A percentile compares a stretch with the other conserved stretches of the same genome.
These are phyloP conservation scores for Populus hybrid DNA, from an alignment of 441 rosid genomes.

Conservation along the genomic window DNA sequence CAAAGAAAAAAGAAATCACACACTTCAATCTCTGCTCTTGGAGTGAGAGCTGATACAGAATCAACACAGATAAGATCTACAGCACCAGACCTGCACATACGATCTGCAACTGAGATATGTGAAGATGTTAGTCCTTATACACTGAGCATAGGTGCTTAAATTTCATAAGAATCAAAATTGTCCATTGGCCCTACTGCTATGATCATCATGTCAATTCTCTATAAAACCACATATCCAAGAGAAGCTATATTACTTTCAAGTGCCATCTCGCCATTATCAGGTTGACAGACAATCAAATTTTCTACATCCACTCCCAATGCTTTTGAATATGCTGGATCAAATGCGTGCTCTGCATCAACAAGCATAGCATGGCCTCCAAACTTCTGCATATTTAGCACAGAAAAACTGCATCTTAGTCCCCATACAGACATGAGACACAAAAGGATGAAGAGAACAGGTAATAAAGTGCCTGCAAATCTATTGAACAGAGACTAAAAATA, in stretches of 20 bases:
- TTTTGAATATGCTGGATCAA: constrained; percentile 95
- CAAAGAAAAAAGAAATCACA: constrained; percentile 10
- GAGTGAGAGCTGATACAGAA: constrained; percentile 96
- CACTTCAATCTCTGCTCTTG: constrained; percentile 99
- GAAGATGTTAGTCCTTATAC: constrained; percentile 19
- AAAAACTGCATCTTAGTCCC: constrained; percentile 15
- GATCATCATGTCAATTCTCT: constrained; percentile 4
- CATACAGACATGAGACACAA: constrained; percentile 3
- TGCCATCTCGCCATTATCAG: constrained; percentile 97
- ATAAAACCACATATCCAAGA: constrained; percentile 12
- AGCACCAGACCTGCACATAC: constrained; percentile 98
- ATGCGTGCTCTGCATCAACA: constrained; percentile 98
- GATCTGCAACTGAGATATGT: constrained; percentile 81
- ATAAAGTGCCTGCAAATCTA: constrained; percentile 54
- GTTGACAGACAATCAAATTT: constrained; percentile 89
- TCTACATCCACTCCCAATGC: constrained; percentile 92
- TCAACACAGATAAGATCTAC: constrained; percentile 91
- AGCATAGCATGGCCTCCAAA: constrained; percentile 97
- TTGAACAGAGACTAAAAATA: constrained; percentile 5
- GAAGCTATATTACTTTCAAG: constrained; percentile 63
- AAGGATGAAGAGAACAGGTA: not conserved
- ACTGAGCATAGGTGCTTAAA: constrained; percentile 2
- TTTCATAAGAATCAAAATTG: constrained; percentile 1
- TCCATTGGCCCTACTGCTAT: not conserved
- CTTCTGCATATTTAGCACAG: constrained; percentile 50